These are phyloP conservation scores for Aleurites moluccanus DNA, from an alignment of 441 rosid genomes.

Conservation along the genomic window DNA sequence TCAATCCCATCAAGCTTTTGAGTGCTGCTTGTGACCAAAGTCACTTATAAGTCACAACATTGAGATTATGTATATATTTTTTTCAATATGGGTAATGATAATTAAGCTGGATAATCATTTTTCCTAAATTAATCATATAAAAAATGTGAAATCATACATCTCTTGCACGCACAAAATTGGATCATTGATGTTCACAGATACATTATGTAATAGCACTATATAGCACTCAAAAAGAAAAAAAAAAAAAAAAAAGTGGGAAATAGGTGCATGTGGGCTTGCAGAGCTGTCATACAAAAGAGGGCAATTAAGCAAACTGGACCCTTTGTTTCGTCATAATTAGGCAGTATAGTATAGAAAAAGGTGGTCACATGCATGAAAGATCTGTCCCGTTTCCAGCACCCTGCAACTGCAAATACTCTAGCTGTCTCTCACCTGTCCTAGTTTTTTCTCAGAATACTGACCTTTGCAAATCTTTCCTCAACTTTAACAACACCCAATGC, in stretches of 20 bases:
- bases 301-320: constrained; percentile 12
- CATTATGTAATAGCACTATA: too few species aligned
- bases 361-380: not conserved
- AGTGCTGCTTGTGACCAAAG: constrained; percentile 5
- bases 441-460: not conserved
- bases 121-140: too few species aligned
- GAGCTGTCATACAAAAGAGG: not conserved
- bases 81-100: too few species aligned
- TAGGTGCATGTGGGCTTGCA: constrained; percentile 8
- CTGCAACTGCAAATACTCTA: not conserved
- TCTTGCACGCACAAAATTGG: too few species aligned
- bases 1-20: not conserved
- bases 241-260: not conserved
- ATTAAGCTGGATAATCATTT: too few species aligned
- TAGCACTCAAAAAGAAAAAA: not conserved
- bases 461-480: not conserved
- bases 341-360: not conserved
- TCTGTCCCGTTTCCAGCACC: constrained; percentile 8
- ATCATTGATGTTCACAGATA: too few species aligned
- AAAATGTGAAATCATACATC: too few species aligned
- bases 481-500: too few species aligned
- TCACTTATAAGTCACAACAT: not conserved
- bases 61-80: too few species aligned
- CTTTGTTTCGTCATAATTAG: constrained; percentile 8
- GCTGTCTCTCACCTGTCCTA: constrained; percentile 4